These are phyloP conservation scores for Lolium rigidum DNA, from an alignment of 176 grass and related monocot species.

Conservation along the genomic window DNA sequence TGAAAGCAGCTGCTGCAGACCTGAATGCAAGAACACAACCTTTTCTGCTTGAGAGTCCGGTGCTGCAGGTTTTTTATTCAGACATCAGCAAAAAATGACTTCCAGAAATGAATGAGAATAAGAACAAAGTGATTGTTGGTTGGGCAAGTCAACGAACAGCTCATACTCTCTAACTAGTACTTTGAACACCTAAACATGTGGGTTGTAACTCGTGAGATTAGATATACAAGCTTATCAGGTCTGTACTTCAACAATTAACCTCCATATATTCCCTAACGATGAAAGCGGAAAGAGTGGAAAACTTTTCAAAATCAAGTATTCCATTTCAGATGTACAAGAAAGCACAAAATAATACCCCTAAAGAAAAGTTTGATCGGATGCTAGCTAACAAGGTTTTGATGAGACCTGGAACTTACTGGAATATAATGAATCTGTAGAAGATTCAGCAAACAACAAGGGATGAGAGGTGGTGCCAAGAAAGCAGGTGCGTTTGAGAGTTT, in stretches of 20 bases:
- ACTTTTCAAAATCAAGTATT: neutral
- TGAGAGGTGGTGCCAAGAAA: neutral
- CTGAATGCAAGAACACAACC: neutral
- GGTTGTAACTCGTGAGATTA: neutral
- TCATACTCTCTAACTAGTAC: conserved; percentile 1
- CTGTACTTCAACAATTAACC: neutral
- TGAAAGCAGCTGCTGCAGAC: conserved; percentile 1
- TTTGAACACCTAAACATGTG: neutral
- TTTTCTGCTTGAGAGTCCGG: neutral
- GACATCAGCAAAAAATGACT: conserved; percentile 25
- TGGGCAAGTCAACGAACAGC: neutral
- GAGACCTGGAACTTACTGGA: conserved; percentile 31
- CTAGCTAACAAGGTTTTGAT: conserved; percentile 15
- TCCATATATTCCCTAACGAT: neutral
- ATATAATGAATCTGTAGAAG: conserved; percentile 38
- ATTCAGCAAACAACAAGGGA: conserved; percentile 19
- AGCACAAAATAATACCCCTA: neutral
- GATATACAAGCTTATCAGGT: neutral
- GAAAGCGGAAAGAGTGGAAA: neutral
- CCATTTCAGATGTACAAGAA: neutral
- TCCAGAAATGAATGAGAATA: neutral
- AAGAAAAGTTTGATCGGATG: neutral
- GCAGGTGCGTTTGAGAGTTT: neutral
- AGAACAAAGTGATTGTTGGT: neutral
- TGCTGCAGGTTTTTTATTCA: conserved; percentile 9